Evolutionary conservation across 1,284 basidiomycete species (phyloP).

Genomic region (Volvariella surrecta): DNA sequence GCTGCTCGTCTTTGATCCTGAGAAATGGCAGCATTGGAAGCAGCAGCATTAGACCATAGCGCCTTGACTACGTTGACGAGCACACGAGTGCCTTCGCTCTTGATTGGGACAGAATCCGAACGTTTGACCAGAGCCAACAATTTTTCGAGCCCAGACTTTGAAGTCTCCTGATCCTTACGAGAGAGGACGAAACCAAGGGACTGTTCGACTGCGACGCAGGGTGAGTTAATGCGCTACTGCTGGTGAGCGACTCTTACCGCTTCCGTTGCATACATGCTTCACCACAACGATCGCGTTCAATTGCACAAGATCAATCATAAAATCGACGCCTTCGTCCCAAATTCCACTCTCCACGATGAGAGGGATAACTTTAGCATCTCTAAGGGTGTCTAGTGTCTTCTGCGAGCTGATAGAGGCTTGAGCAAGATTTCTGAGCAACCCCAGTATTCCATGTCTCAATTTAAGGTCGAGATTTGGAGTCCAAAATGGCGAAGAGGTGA

Average conservation of each 20-base stretch:
- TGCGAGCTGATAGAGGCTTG: conserved; percentile 60
- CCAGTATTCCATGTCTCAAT: conserved; percentile 78
- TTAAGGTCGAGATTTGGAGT: conserved; percentile 60
- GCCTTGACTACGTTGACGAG: conserved; percentile 78
- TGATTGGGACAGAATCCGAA: conserved; percentile 76
- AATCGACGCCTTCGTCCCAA: conserved; percentile 65
- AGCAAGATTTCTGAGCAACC: conserved; percentile 78
- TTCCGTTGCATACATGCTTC: conserved; percentile 80
- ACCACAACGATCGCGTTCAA: conserved; percentile 80
- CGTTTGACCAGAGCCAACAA: conserved; percentile 71
- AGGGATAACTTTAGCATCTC: conserved; percentile 56
- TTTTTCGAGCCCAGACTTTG: conserved; percentile 46
- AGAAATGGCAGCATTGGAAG: conserved; percentile 10
- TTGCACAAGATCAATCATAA: conserved; percentile 79
- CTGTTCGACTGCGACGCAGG: conserved; percentile 49
- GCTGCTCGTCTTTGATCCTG: conserved; percentile 45
- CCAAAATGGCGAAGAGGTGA: conserved; percentile 42
- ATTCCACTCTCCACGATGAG: conserved; percentile 58
- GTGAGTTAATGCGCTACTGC: background rate
- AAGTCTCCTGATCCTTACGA: conserved; percentile 15
- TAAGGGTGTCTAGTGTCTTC: conserved; percentile 51
- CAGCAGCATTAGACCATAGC: conserved; percentile 39
- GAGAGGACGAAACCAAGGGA: conserved; percentile 49
- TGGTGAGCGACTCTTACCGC: conserved; percentile 39
- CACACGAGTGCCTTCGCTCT: conserved; percentile 85